Evolutionary conservation across 163 green algal genomes (phyloP).

Genomic region (Scenedesmus sp.): DNA sequence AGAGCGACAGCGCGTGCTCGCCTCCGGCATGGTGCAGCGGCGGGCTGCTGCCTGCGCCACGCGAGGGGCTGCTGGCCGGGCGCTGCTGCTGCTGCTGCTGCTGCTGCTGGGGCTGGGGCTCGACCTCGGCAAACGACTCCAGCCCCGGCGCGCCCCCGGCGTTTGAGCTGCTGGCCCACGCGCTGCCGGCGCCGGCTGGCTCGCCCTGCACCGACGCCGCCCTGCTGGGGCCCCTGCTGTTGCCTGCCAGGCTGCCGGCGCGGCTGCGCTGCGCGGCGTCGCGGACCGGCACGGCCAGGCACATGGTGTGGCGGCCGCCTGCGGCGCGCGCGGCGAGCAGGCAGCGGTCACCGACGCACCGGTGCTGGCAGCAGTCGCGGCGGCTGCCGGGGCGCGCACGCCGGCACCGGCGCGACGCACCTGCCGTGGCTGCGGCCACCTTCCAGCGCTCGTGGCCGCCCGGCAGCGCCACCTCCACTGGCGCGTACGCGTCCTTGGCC

Average conservation of each 20-base stretch:
- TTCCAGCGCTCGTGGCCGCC: constrained; percentile 77
- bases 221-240: constrained; percentile 30
- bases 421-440: constrained; percentile 70
- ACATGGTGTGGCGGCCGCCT: constrained; percentile 81
- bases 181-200: neutral
- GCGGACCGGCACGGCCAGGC: constrained; percentile 72
- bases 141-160: too few relatives aligned
- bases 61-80: neutral
- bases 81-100: neutral
- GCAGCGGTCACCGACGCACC: constrained; percentile 52
- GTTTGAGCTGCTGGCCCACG: neutral
- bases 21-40: constrained; percentile 27
- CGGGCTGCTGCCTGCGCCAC: neutral
- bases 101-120: constrained; percentile 24
- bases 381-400: neutral
- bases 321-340: constrained; percentile 60
- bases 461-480: constrained; percentile 75
- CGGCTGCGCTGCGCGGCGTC: constrained; percentile 34
- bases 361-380: neutral
- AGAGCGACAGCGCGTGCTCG: neutral
- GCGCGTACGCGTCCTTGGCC: constrained; percentile 64
- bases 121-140: neutral
- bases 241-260: constrained; percentile 10
- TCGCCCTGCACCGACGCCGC: neutral
- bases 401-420: too few relatives aligned